Base-by-base conservation (phyloP, 2,329 filamentous ascomycete species). In the Fusarium avenaceum region DNA sequence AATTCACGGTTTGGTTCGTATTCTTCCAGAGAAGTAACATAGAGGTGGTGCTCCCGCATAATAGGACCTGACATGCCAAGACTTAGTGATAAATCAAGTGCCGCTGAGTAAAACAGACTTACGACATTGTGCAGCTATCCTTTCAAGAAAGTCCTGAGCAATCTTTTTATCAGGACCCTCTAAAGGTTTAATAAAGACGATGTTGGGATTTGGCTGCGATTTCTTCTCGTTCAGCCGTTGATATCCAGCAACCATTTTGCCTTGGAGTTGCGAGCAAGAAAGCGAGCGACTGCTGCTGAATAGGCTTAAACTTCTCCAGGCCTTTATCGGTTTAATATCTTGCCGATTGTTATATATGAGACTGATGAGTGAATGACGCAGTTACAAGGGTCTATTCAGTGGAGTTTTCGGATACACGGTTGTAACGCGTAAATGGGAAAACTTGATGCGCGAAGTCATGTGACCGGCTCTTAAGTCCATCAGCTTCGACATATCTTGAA, bases 121-220 rank as follows among this genome's bases (percentile, higher is more conserved):
- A 89, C 87, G 83, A 75, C 92, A 94, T 86, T 94, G 90, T 57
- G 93, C 93, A 7, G 92, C 92, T 65, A 95, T 92, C 28, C 90
- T 86, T 72, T 92, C 89, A 2, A 95, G 82, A 67, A 92, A 94
- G 60, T 91, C 89, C 69, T 90, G 87, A 0, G 92, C 88, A 9
- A 85, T 82, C 3, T 82, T 80, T 74, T 90, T 85, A 65, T 90
- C 86, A 0, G 86, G 80, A 0, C 91, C 90, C 15, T 88, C 84
- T 1, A 94, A 82, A 2, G 93, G 89, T 74, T 94, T 94, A 80
- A 97, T 95, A 82, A 97, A 97, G 76, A 92, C 88, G 71, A 97
- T 92, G 63, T 89, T 87, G 22, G 88, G 83, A 72, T 96, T 96
- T 9, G 93, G 92, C 60, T 92, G 90, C 54, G 90, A 88, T 45